These are phyloP conservation scores for Trichomonascus vanleenenianus DNA, from an alignment of 805 yeast species.

Conservation along the genomic window DNA sequence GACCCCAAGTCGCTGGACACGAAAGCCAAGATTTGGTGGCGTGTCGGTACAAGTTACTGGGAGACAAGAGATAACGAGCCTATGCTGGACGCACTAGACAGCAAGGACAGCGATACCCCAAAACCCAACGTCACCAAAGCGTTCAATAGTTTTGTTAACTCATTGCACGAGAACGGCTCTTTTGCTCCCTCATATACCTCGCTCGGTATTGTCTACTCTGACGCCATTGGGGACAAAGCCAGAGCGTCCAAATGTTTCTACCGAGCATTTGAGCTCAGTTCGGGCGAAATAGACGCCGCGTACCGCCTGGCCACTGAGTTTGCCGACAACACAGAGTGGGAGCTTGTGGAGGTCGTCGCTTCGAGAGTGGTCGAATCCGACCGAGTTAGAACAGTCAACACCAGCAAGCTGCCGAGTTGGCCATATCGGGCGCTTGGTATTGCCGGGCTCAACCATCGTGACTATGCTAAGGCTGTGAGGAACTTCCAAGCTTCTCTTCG, in stretches of 20 bases:
- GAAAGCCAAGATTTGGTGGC: constrained; percentile 60
- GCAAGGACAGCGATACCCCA: constrained; percentile 20
- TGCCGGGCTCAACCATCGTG: constrained; percentile 59
- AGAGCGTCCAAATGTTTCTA: constrained; percentile 82
- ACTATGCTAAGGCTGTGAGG: constrained; percentile 73
- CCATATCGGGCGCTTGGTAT: constrained; percentile 85
- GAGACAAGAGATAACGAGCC: constrained; percentile 17
- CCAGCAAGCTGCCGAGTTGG: constrained; percentile 41
- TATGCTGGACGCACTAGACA: neutral
- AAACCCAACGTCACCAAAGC: constrained; percentile 33
- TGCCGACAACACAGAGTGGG: constrained; percentile 70
- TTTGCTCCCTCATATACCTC: constrained; percentile 77
- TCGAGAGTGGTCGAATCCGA: constrained; percentile 58
- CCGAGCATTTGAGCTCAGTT: constrained; percentile 82
- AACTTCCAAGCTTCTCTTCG: constrained; percentile 84
- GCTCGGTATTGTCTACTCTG: constrained; percentile 65
- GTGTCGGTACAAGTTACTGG: constrained; percentile 61
- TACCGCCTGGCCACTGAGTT: constrained; percentile 63
- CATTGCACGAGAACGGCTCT: constrained; percentile 56
- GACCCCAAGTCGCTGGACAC: constrained; percentile 46
- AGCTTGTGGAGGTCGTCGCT: constrained; percentile 67
- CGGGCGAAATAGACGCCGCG: constrained; percentile 69
- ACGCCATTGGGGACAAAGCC: constrained; percentile 46
- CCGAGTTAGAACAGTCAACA: constrained; percentile 30
- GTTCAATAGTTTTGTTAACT: constrained; percentile 44